A percentile compares a stretch with the other conserved stretches of the same genome.
Conservation (phyloP, 805 yeast genomes). For the Ogataea henricii region DNA sequence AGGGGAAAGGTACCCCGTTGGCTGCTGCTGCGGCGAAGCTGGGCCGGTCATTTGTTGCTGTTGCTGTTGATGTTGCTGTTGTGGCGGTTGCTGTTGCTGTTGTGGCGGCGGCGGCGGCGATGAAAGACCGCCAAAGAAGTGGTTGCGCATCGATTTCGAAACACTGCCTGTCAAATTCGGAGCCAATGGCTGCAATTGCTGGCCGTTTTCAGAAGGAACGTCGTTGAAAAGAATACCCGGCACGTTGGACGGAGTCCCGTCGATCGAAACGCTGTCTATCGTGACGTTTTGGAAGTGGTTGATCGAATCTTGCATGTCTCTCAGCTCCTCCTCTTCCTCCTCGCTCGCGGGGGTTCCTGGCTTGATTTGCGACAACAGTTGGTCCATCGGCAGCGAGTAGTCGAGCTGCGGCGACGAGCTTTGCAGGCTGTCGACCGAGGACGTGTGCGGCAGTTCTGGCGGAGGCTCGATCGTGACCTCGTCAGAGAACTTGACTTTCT, state of each 20-base stretch:
- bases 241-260: conserved; percentile 64
- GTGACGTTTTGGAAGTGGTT: conserved; percentile 75
- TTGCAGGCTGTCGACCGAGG: conserved; percentile 16
- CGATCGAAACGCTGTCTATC: conserved; percentile 74
- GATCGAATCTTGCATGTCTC: conserved; percentile 74
- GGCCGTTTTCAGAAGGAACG: conserved; percentile 7
- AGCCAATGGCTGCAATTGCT: conserved; percentile 40
- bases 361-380: conserved; percentile 52
- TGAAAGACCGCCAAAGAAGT: conserved; percentile 19
- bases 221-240: conserved; percentile 32
- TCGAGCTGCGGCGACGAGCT: conserved; percentile 41
- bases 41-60: not conserved
- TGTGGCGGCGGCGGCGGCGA: conserved; percentile 6
- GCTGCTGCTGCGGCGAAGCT: conserved; percentile 5
- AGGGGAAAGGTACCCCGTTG: conserved; percentile 12
- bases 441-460: conserved; percentile 12
- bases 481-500: conserved; percentile 74
- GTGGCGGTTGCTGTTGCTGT: conserved; percentile 6
- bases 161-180: conserved; percentile 58
- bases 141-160: conserved; percentile 46
- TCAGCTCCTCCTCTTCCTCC: conserved; percentile 69
- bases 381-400: conserved; percentile 75
- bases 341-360: conserved; percentile 40
- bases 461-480: conserved; percentile 47
- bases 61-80: conserved; percentile 6